These are phyloP conservation scores for Omphalotus guepiniiformis DNA, from an alignment of 768 basidiomycete genomes.

Conservation along the genomic window DNA sequence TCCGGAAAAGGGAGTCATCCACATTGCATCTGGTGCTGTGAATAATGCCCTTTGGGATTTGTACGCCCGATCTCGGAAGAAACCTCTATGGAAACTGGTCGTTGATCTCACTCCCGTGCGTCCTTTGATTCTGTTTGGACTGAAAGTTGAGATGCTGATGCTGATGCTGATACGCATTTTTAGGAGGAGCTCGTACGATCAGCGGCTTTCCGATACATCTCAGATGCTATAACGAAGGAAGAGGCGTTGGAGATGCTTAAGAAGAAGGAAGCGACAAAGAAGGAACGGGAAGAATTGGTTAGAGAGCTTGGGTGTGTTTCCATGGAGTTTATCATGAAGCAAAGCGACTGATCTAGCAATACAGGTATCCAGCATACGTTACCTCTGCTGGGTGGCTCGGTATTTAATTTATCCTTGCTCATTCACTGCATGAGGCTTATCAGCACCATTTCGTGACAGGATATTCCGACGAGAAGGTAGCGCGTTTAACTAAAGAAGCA, in stretches of 20 bases:
- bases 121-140: conserved; percentile 5
- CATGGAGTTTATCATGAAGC: no score
- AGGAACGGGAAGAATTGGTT: conserved; percentile 73
- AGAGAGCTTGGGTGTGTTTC: conserved; percentile 57
- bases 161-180: neutral
- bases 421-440: neutral
- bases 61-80: conserved; percentile 72
- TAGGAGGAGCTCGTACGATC: conserved; percentile 78
- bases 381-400: conserved; percentile 93
- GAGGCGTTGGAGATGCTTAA: conserved; percentile 85
- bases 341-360: no score
- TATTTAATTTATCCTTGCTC: conserved; percentile 18
- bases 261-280: conserved; percentile 71
- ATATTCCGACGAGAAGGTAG: conserved; percentile 91
- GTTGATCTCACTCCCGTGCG: conserved; percentile 81
- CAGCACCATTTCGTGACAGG: conserved; percentile 44
- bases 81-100: conserved; percentile 93
- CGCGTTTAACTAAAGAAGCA: conserved; percentile 81
- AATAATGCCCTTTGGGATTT: conserved; percentile 95
- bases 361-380: conserved; percentile 88
- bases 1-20: conserved; percentile 94
- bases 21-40: conserved; percentile 84
- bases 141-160: neutral
- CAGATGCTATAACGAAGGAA: conserved; percentile 88
- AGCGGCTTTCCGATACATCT: conserved; percentile 84